Evolutionary conservation across 2,329 filamentous ascomycete genomes (phyloP).

Genomic region (Cytospora leucostoma): DNA sequence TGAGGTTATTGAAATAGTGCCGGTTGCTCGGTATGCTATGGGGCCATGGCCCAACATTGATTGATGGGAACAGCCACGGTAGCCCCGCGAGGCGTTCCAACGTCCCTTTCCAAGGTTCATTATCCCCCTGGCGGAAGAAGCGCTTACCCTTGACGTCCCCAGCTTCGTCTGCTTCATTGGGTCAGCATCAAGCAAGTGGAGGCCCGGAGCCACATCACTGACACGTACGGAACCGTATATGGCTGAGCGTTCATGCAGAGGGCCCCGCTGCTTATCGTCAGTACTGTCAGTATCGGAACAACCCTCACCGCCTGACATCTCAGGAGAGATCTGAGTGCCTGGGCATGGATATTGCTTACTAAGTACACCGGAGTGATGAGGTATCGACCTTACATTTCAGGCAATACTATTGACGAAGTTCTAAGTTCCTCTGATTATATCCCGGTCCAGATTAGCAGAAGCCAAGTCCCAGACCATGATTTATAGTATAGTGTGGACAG

Average conservation of each 20-base stretch:
- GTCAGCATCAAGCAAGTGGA: constrained; percentile 6
- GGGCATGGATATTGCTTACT: background rate
- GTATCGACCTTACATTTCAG: too few species aligned
- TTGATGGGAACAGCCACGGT: constrained; percentile 9
- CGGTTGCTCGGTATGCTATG: constrained; percentile 15
- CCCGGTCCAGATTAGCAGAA: background rate
- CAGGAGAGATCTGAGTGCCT: background rate
- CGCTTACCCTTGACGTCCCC: background rate
- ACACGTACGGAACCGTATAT: constrained; percentile 22
- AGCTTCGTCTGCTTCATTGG: constrained; percentile 16
- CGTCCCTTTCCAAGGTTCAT: background rate
- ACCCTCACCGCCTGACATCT: constrained; percentile 15
- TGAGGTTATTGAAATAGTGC: constrained; percentile 8
- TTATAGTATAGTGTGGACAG: too few species aligned
- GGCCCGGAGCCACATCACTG: constrained; percentile 12
- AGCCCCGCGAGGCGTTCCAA: constrained; percentile 7
- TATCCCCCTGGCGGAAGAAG: constrained; percentile 1
- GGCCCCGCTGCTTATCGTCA: constrained; percentile 15
- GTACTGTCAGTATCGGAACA: background rate
- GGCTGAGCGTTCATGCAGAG: constrained; percentile 15
- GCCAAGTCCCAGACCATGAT: background rate
- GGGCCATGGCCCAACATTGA: background rate
- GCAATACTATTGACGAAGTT: too few species aligned
- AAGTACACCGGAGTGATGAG: too few species aligned
- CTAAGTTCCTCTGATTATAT: too few species aligned